phyloP scores from a whole-genome alignment of 768 basidiomycete species.

The Psilocybe subaeruginosa region DNA sequence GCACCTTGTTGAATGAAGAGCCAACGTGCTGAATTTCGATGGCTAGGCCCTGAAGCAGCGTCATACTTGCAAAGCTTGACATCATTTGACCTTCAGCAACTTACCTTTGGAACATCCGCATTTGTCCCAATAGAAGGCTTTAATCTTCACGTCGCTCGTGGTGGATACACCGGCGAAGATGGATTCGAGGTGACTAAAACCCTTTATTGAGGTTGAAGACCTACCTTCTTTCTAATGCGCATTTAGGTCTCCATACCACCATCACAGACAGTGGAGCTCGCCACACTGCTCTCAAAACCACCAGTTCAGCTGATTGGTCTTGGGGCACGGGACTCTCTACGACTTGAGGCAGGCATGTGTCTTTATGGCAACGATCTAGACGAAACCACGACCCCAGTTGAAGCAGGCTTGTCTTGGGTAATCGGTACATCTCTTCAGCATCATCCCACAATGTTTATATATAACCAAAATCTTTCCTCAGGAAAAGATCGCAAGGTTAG shows the following conservation, averaged over 20 bases:
- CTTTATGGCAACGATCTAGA: conserved; percentile 94
- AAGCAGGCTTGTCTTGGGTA: conserved; percentile 92
- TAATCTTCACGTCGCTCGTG: conserved; percentile 86
- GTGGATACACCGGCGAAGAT: conserved; percentile 98
- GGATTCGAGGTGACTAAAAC: conserved; percentile 81
- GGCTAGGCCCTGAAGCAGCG: conserved; percentile 78
- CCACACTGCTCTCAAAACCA: conserved; percentile 61
- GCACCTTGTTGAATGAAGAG: neutral
- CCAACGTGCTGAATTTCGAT: neutral
- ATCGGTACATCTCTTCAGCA: conserved; percentile 63
- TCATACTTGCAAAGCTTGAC: conserved; percentile 78
- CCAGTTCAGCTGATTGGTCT: conserved; percentile 87
- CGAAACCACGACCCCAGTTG: conserved; percentile 83
- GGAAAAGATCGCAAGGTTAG: conserved; percentile 80
- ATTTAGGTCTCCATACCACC: conserved; percentile 87
- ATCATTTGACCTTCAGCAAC: conserved; percentile 66
- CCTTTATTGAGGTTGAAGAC: neutral
- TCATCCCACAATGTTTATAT: neutral
- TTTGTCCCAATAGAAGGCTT: conserved; percentile 79
- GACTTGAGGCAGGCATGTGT: conserved; percentile 96
- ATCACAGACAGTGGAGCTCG: conserved; percentile 69
- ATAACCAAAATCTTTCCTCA: conserved; percentile 28
- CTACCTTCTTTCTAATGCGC: conserved; percentile 3
- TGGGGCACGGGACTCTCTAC: conserved; percentile 91
- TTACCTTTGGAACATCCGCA: conserved; percentile 87